Conservation (phyloP, 1,139 yeast species). For the Yamadazyma friedrichii region DNA sequence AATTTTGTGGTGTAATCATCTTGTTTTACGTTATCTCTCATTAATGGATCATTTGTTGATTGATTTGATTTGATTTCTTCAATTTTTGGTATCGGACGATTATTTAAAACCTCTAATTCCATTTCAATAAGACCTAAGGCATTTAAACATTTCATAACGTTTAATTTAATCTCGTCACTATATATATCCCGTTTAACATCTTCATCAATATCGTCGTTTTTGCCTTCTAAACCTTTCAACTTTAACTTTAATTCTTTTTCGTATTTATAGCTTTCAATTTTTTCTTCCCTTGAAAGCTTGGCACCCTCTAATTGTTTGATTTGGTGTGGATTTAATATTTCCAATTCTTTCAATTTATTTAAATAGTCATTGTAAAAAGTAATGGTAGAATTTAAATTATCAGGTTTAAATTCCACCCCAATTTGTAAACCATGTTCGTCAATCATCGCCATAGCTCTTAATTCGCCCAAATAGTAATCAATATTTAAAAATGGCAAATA, state of each 20-base stretch:
- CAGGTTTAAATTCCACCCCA: constrained; percentile 25
- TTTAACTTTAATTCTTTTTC: constrained; percentile 55
- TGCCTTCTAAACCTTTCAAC: constrained; percentile 19
- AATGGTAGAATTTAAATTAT: constrained; percentile 42
- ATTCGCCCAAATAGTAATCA: constrained; percentile 50
- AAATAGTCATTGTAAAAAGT: constrained; percentile 46
- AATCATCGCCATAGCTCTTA: constrained; percentile 12
- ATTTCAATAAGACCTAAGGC: constrained; percentile 52
- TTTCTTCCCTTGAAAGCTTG: constrained; percentile 60
- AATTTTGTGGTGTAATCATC: constrained; percentile 51
- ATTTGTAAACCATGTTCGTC: constrained; percentile 2
- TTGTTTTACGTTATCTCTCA: constrained; percentile 18
- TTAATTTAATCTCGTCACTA: constrained; percentile 52
- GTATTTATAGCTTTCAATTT: constrained; percentile 64
- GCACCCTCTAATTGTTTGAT: constrained; percentile 26
- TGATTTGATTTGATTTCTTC: not conserved
- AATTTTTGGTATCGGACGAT: constrained; percentile 26
- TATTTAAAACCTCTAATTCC: constrained; percentile 57
- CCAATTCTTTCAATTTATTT: constrained; percentile 36
- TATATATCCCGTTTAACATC: constrained; percentile 56
- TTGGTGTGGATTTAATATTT: constrained; percentile 40
- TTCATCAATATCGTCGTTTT: constrained; percentile 43
- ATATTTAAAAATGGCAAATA: constrained; percentile 55
- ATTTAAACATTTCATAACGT: constrained; percentile 52
- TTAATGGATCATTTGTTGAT: constrained; percentile 2